Base-by-base conservation (phyloP, 139 green algal species). In the Chlorella sp. region DNA sequence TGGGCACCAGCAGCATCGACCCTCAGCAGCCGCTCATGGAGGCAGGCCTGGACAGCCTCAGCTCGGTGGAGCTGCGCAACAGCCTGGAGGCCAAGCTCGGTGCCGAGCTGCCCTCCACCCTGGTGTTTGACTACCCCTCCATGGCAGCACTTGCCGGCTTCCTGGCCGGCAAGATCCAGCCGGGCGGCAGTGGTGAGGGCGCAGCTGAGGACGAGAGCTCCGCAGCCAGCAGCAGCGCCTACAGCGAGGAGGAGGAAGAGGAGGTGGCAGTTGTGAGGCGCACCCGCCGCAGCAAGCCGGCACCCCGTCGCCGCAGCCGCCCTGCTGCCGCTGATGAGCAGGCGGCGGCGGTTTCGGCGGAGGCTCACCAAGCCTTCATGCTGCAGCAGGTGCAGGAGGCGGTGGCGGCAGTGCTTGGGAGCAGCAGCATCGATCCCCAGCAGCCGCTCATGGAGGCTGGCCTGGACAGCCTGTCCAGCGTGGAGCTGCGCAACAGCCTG, bases 401-500 rank as follows among this genome's bases (percentile, higher is more conserved):
- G 16, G 79, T 89, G 5, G 40, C 40, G 0, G 79, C 80, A 7
- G 69, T 89, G 41, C 79, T 89, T 40, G 85, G 85, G 24, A 62
- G 51, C 11, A 58, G 30, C 14, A 51, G 82, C 17, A 41, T 62
- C 28, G 73, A 79, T 30, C 43, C 44, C 2, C 44, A 79, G 73
- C 73, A 95, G 43, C 95, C 95, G 1, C 84, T 93, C 32, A 93
- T 92, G 86, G 91, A 87, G 19, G 89, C 91, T 24, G 95, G 94
- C 13, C 70, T 98, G 48, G 95, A 97, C 90, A 96, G 91, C 14
- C 86, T 97, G 76, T 90, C 91, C 3, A 89, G 92, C 7, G 93
- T 96, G 64, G 94, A 98, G 92, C 90, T 97, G 83, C 86, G 92
- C 41, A 95, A 96, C 82, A 84, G 75, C 22, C 92, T 98, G 16